These are phyloP conservation scores for Trichoderma arundinaceum DNA, from an alignment of 2,329 filamentous ascomycete genomes.

Conservation along the genomic window DNA sequence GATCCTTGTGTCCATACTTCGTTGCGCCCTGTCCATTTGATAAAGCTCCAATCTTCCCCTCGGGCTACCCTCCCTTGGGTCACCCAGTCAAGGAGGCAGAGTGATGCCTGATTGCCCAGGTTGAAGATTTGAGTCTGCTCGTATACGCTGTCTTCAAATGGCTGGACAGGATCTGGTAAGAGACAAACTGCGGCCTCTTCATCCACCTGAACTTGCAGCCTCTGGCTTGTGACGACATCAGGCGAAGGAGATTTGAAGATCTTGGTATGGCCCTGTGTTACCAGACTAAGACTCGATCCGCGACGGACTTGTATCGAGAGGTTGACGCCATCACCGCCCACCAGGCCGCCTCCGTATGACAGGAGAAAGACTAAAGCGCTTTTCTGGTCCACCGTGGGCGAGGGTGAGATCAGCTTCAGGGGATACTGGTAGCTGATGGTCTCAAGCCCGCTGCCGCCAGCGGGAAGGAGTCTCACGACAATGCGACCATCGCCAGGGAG, in stretches of 20 bases:
- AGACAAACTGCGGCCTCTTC: conserved; percentile 63
- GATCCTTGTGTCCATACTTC: conserved; percentile 71
- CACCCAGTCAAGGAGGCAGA: conserved; percentile 94
- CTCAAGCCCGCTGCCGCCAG: conserved; percentile 71
- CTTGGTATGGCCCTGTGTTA: conserved; percentile 86
- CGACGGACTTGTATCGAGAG: conserved; percentile 70
- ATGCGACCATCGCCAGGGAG: conserved; percentile 79
- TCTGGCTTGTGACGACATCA: conserved; percentile 63
- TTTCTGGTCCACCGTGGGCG: conserved; percentile 65
- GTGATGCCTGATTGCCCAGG: conserved; percentile 59
- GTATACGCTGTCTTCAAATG: conserved; percentile 83
- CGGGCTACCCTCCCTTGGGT: conserved; percentile 83
- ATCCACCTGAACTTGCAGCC: conserved; percentile 57
- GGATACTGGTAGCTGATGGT: conserved; percentile 89
- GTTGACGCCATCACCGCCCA: conserved; percentile 82
- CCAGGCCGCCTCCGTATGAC: conserved; percentile 92
- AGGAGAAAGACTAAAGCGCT: conserved; percentile 86
- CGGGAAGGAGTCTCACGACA: conserved; percentile 73
- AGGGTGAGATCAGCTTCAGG: conserved; percentile 87
- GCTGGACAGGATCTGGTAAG: conserved; percentile 91
- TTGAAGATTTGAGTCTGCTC: conserved; percentile 82
- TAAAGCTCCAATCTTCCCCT: conserved; percentile 87
- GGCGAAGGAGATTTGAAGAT: conserved; percentile 79
- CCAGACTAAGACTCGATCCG: conserved; percentile 69
- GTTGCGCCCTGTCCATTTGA: conserved; percentile 80